Percentiles rank a stretch among this genome's conserved stretches.
Evolutionary conservation across 1,139 yeast species (phyloP).

Genomic region (Kodamaea sp.): DNA sequence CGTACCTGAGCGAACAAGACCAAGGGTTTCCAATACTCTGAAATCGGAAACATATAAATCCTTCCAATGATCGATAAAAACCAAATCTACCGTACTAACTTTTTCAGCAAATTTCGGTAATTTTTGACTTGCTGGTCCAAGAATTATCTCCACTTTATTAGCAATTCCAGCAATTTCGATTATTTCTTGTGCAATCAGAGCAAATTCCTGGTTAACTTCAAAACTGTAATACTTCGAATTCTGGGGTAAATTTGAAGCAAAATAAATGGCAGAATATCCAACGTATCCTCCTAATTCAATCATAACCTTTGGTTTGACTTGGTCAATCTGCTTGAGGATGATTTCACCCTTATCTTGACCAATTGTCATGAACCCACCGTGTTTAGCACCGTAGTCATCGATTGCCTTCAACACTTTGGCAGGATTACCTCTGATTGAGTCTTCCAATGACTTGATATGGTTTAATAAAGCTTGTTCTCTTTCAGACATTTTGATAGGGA

Average conservation of each 20-base stretch:
- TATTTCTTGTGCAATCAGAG: constrained; percentile 28
- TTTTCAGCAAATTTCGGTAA: constrained; percentile 25
- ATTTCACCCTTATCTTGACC: constrained; percentile 34
- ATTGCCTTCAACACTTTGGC: constrained; percentile 27
- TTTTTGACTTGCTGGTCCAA: constrained; percentile 34
- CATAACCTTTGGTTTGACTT: constrained; percentile 29
- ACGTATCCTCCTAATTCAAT: constrained; percentile 44
- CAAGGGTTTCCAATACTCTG: constrained; percentile 38
- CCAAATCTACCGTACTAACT: constrained; percentile 26
- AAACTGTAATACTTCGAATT: constrained; percentile 37
- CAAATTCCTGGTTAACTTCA: constrained; percentile 32
- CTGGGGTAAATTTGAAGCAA: constrained; percentile 25
- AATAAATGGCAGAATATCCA: constrained; percentile 43
- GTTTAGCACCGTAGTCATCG: constrained; percentile 22
- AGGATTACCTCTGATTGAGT: constrained; percentile 27
- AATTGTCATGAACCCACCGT: constrained; percentile 23
- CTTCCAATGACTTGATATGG: constrained; percentile 21
- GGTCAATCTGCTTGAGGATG: constrained; percentile 23
- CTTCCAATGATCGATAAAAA: constrained; percentile 44
- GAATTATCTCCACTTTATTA: constrained; percentile 29
- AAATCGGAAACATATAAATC: constrained; percentile 41
- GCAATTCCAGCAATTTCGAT: constrained; percentile 37
- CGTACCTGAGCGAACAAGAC: constrained; percentile 40
- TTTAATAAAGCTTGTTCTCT: constrained; percentile 23
- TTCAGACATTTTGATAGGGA: too few relatives aligned